Evolutionary conservation across 2,329 filamentous ascomycete genomes (phyloP).

Genomic region (Venturia pyrina): DNA sequence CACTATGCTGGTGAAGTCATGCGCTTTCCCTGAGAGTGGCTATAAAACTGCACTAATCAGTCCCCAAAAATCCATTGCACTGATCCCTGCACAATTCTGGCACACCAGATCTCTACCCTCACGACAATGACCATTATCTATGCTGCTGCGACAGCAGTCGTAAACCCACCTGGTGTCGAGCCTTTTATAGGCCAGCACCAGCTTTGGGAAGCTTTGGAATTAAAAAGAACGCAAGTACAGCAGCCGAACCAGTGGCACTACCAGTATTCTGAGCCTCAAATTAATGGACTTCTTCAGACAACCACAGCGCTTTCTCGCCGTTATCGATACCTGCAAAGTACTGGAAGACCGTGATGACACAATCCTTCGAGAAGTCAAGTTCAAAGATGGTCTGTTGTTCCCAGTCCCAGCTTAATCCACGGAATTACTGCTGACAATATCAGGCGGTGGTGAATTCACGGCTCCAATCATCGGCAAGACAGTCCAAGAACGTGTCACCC

Average conservation of each 20-base stretch:
- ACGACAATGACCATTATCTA: not conserved
- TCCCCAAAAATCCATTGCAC: not conserved
- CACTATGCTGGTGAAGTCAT: not conserved
- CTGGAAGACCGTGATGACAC: not conserved
- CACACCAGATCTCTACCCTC: not conserved
- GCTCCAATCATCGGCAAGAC: not conserved
- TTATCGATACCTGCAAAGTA: not conserved
- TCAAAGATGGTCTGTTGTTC: not conserved
- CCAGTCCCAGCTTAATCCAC: not conserved
- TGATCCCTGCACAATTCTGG: not conserved
- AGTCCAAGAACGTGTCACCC: not conserved
- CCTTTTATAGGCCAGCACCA: not conserved
- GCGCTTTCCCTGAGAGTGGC: not conserved
- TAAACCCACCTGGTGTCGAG: not conserved
- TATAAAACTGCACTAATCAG: no score
- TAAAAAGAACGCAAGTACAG: not conserved
- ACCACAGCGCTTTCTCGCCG: not conserved
- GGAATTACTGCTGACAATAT: not conserved
- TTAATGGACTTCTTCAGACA: not conserved
- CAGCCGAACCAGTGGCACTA: not conserved
- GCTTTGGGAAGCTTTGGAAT: constrained; percentile 1
- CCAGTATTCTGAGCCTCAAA: no score
- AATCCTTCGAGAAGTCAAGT: not conserved
- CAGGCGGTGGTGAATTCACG: not conserved
- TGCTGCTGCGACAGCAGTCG: not conserved